phyloP scores from a whole-genome alignment of 805 yeast genomes.

The Monosporozyma servazzii region DNA sequence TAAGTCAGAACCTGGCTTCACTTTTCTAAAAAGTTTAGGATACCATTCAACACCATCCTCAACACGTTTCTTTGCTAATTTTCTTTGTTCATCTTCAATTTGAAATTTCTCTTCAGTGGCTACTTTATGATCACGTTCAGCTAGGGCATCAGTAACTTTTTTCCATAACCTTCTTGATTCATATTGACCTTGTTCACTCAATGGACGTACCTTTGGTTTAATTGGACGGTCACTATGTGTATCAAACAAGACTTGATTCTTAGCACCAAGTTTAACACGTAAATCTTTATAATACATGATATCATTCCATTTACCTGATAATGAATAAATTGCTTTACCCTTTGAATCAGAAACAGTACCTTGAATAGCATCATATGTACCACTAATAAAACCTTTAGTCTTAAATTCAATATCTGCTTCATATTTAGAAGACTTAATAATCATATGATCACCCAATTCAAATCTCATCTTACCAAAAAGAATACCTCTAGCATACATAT shows the following conservation, averaged over 20 bases:
- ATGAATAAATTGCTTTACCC: slow-evolving; percentile 50
- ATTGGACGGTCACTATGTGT: slow-evolving; percentile 44
- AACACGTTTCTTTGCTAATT: slow-evolving; percentile 56
- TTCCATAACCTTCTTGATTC: slow-evolving; percentile 84
- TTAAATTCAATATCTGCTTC: slow-evolving; percentile 85
- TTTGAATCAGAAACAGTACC: slow-evolving; percentile 54
- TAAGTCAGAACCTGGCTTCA: slow-evolving; percentile 37
- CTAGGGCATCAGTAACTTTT: slow-evolving; percentile 73
- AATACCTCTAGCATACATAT: slow-evolving; percentile 89
- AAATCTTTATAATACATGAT: slow-evolving; percentile 57
- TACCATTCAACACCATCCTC: slow-evolving; percentile 75
- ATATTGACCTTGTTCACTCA: slow-evolving; percentile 66
- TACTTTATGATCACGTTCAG: slow-evolving; percentile 60
- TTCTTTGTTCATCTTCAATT: slow-evolving; percentile 83
- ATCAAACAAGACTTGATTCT: slow-evolving; percentile 48
- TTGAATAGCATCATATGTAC: slow-evolving; percentile 81
- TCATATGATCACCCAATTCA: slow-evolving; percentile 88
- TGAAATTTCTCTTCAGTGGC: slow-evolving; percentile 86
- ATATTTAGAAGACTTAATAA: slow-evolving; percentile 53
- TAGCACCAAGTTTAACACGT: slow-evolving; percentile 28
- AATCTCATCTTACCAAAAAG: slow-evolving; percentile 81
- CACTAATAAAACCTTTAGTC: slow-evolving; percentile 88
- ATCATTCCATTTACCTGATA: slow-evolving; percentile 92
- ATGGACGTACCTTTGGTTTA: slow-evolving; percentile 66
- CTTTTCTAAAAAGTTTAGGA: slow-evolving; percentile 63